Evolutionary conservation across 805 yeast species (phyloP).

Genomic region (Candida xiaguanensis): DNA sequence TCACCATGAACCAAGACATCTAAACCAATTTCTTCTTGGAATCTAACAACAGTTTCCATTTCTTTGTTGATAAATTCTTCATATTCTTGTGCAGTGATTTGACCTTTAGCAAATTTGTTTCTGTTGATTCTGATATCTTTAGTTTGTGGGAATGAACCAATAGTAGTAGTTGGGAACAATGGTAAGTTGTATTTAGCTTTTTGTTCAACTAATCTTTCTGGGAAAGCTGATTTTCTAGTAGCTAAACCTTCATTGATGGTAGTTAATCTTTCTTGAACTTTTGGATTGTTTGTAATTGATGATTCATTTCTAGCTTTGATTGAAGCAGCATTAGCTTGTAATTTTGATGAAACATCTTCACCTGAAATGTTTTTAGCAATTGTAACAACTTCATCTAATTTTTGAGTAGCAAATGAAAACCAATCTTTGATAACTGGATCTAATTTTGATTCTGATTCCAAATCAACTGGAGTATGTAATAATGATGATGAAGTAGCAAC

Average conservation of each 20-base stretch:
- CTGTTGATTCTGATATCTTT: constrained; percentile 98
- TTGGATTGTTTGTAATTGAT: constrained; percentile 83
- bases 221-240: constrained; percentile 84
- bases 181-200: constrained; percentile 87
- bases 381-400: constrained; percentile 84
- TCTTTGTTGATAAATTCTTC: constrained; percentile 95
- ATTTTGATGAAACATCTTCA: constrained; percentile 69
- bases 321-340: constrained; percentile 84
- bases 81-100: constrained; percentile 90
- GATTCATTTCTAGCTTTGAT: constrained; percentile 84
- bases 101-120: constrained; percentile 97
- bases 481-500: constrained; percentile 90
- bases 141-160: constrained; percentile 99
- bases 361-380: constrained; percentile 86
- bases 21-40: constrained; percentile 98
- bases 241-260: constrained; percentile 71
- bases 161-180: constrained; percentile 99
- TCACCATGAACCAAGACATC: constrained; percentile 99
- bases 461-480: constrained; percentile 97
- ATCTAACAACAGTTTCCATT: constrained; percentile 91
- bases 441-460: constrained; percentile 86
- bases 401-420: constrained; percentile 98
- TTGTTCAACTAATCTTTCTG: constrained; percentile 83
- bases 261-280: constrained; percentile 84
- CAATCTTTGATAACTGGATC: constrained; percentile 90